A percentile compares a stretch with the other conserved stretches of the same genome.
Conservation (phyloP, 805 yeast species). For the Metschnikowia orientalis region DNA sequence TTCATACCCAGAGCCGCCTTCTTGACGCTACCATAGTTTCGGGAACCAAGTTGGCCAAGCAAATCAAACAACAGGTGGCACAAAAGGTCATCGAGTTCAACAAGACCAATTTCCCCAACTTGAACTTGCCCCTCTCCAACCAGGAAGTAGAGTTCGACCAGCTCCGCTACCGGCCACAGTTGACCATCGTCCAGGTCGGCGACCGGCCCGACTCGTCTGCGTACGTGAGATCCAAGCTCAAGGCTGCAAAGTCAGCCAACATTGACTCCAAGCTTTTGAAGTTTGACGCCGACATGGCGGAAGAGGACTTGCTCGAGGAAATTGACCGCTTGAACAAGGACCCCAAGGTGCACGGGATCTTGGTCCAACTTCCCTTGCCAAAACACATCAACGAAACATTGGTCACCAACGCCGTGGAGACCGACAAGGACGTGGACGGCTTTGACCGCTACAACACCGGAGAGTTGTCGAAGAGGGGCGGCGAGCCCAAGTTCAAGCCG, state of each 20-base stretch:
- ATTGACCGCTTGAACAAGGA: constrained; percentile 68
- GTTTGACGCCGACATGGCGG: constrained; percentile 57
- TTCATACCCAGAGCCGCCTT: constrained; percentile 13
- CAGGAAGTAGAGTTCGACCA: constrained; percentile 23
- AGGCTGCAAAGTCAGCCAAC: constrained; percentile 82
- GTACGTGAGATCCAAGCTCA: constrained; percentile 86
- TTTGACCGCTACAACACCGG: constrained; percentile 87
- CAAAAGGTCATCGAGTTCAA: constrained; percentile 38
- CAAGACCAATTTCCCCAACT: constrained; percentile 23
- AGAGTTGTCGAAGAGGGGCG: constrained; percentile 83
- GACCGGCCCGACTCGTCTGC: constrained; percentile 85
- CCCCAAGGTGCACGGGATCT: constrained; percentile 74
- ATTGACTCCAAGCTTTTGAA: constrained; percentile 63
- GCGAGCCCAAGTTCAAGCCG: constrained; percentile 78
- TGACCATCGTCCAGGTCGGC: constrained; percentile 89
- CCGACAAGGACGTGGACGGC: constrained; percentile 92
- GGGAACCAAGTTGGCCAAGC: constrained; percentile 39
- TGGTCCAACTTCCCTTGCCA: constrained; percentile 91
- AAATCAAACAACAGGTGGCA: constrained; percentile 35
- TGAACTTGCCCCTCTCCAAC: constrained; percentile 15
- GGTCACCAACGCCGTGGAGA: constrained; percentile 76
- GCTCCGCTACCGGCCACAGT: constrained; percentile 59
- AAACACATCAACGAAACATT: constrained; percentile 68
- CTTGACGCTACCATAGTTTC: constrained; percentile 37
- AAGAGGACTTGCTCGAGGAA: constrained; percentile 54